Base-by-base conservation (phyloP, 1,284 basidiomycete species). In the Rhizoctonia solani region DNA sequence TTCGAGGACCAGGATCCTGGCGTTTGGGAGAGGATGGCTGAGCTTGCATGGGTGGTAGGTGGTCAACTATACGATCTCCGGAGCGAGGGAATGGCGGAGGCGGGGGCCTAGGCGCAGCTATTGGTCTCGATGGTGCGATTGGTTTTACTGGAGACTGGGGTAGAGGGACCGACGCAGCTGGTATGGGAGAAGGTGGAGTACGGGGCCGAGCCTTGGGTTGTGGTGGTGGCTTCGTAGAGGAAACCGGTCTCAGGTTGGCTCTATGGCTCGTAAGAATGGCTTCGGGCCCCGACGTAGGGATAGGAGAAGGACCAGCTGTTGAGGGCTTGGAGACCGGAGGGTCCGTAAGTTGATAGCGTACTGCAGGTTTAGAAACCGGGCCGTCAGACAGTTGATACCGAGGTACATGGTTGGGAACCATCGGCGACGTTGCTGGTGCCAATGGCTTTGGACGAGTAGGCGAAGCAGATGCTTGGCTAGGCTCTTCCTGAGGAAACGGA, bases 331-430 rank as follows among this genome's bases (percentile, higher is more conserved):
- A 19, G 9, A 50, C 19, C 1, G 58, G 58, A 3, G 46, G 46
- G 32, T 61, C 58, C 29, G 2, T 39, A 11, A 61, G 34, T 29
- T 61, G 46, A 39, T 61, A 61, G 13, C 58, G 58, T 30, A 32
- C 34, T 39, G 46, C 21, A 21, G 21, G 32, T 50, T 61, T 61
- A 30, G 58, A 46, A 16, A 41, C 58, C 16, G 58, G 58, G 19
- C 44, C n/a, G 27, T 61, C 58, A 32, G 58, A 1, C 23, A 61
- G 58, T 23, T 61, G 58, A 19, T 61, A 61, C 19, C 58, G 58
- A 16, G 32, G 19, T 3, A 47, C 19, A n/a, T 61, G 29, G 16
- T 61, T 39, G 19, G 58, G 58, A 16, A 46, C 32, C 9, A 27
- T 29, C 41, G 41, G 41, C 4, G 41, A 16, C 4, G 27, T 23